Evolutionary conservation across 129 eudicot species (phyloP).

Genomic region (Pittosporum tobira): DNA sequence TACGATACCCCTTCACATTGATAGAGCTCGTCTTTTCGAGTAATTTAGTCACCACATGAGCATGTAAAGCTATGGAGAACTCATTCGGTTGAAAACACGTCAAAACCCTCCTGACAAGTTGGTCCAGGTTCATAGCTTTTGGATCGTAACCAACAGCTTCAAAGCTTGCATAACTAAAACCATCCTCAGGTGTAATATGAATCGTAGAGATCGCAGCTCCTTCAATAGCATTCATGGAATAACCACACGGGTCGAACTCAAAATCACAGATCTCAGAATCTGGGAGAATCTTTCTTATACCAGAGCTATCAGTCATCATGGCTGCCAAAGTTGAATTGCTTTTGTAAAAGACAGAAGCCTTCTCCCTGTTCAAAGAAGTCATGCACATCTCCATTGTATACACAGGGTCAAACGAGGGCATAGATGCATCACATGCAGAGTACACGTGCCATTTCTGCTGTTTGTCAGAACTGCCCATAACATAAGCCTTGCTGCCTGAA

Average conservation of each 20-base stretch:
- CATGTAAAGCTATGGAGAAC: slow-evolving; percentile 42
- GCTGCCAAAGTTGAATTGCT: slow-evolving; percentile 29
- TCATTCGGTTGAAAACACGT: slow-evolving; percentile 45
- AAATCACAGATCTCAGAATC: slow-evolving; percentile 46
- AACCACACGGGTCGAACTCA: slow-evolving; percentile 64
- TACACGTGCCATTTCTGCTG: slow-evolving; percentile 70
- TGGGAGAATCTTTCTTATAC: slow-evolving; percentile 48
- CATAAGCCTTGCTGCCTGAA: slow-evolving; percentile 53
- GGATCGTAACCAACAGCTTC: slow-evolving; percentile 50
- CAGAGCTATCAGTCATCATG: slow-evolving; percentile 34
- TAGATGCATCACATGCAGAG: slow-evolving; percentile 31
- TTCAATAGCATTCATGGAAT: slow-evolving; percentile 55
- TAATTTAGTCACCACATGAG: slow-evolving; percentile 16
- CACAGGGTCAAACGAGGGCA: slow-evolving; percentile 18
- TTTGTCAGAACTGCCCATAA: slow-evolving; percentile 61
- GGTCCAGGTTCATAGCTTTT: slow-evolving; percentile 11
- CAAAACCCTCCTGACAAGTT: slow-evolving; percentile 34
- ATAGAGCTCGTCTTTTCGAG: slow-evolving; percentile 10
- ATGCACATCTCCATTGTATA: slow-evolving; percentile 55
- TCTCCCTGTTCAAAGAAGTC: slow-evolving; percentile 48
- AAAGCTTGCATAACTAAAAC: slow-evolving; percentile 59
- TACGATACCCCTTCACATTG: slow-evolving; percentile 20
- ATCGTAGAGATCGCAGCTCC: slow-evolving; percentile 46
- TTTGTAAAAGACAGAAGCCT: slow-evolving; percentile 47
- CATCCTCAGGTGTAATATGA: slow-evolving; percentile 55